phyloP scores from a whole-genome alignment of 2,329 filamentous ascomycete species.

The Pseudogymnoascus sp. region DNA sequence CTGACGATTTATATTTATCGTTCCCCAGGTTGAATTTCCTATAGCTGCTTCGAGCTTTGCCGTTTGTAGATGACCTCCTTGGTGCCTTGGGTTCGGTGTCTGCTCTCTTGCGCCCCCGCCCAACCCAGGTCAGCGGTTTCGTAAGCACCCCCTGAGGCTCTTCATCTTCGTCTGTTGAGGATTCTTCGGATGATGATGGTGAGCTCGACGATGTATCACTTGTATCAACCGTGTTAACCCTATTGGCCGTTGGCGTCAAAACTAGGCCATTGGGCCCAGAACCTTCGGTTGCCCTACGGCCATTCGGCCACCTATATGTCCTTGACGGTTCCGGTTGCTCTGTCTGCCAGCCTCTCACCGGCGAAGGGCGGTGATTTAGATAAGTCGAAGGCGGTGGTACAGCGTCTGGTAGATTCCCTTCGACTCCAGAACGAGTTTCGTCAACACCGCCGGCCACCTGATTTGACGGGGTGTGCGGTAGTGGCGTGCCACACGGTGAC shows the following conservation, averaged over 20 bases:
- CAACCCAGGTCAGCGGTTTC: not conserved
- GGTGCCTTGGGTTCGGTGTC: not conserved
- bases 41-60: constrained; percentile 27
- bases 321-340: not conserved
- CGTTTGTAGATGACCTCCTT: not conserved
- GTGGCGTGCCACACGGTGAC: not conserved
- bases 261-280: not conserved
- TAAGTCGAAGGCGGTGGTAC: not conserved
- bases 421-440: not conserved
- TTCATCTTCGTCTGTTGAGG: not conserved
- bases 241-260: not conserved
- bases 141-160: not conserved
- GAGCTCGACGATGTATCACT: not conserved
- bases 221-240: not conserved
- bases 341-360: not conserved
- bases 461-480: not conserved
- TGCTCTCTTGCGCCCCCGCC: not conserved
- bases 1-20: constrained; percentile 55
- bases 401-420: not conserved
- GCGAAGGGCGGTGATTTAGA: not conserved
- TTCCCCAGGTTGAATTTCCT: constrained; percentile 53
- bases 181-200: constrained; percentile 1
- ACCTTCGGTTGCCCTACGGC: not conserved
- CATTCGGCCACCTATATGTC: not conserved
- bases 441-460: not conserved